Evolutionary conservation across 1,139 yeast genomes (phyloP), one percentile per base, ranked within the genome.

Genomic region (Sugiyamaella pinicola): DNA sequence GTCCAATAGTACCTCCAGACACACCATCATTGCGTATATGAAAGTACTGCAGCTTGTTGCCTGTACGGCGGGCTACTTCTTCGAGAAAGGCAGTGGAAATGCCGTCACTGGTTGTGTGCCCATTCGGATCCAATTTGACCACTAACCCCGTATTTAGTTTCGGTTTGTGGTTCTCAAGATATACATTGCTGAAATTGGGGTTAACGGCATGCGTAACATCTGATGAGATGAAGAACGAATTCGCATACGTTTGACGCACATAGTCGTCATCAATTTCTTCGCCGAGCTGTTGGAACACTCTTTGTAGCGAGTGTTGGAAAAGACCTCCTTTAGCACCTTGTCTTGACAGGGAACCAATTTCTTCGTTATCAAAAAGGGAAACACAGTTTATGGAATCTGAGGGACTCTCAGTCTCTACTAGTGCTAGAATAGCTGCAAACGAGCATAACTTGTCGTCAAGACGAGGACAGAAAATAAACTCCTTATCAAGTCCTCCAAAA

Each of bases 161-260:
- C 10, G 95, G 91, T 61, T 77, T 80, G 69, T 85, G 90, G 61
- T 80, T 66, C 56, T 82, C 84, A 64, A 85, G 73, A 68, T 85
- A 85, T 13, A 77, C 83, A 35, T 60, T 58, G 22, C 80, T 70
- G 69, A 87, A 90, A 72, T 91, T 91, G 57, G 97, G 97, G 69
- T 91, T 95, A 49, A 88, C 85, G 34, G 96, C 97, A 68, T 91
- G 98, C 1, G 96, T 93, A 75, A 87, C 93, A 68, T 91, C 98
- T 0, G 96, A 85, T 0, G 96, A 89, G 54, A 90, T 74, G 61
- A 90, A 80, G 71, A 90, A 89, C 1, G 97, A 88, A 66, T 84
- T 85, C 15, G 75, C 74, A 40, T 58, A 62, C 1, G 72, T 58
- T 53, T 61, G 66, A 9, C 80, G 61, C 3, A 49, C 4, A 34